Conservation (phyloP, 345 rosid species). For the Heritiera littoralis region DNA sequence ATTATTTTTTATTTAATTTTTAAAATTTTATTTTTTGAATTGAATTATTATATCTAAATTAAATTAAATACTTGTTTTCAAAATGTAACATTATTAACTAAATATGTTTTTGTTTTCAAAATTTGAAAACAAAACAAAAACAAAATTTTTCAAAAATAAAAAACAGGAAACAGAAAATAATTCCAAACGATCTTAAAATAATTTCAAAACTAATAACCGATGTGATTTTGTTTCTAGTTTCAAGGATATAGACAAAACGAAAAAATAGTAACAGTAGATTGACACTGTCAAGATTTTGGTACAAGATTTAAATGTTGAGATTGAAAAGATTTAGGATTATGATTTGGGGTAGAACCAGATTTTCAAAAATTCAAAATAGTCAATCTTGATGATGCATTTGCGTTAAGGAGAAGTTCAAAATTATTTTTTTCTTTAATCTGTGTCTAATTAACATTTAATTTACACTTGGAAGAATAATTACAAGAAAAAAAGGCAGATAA, state of each 20-base stretch:
- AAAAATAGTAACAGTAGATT: conserved; percentile 22
- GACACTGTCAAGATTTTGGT: background rate
- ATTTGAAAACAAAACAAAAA: too few relatives aligned
- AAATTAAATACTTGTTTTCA: too few relatives aligned
- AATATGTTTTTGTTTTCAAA: too few relatives aligned
- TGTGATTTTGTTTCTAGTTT: conserved; percentile 32
- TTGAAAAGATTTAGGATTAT: conserved; percentile 43
- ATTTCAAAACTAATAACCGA: background rate
- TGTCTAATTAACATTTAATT: background rate
- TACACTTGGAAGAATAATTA: background rate
- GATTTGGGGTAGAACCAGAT: conserved; percentile 33
- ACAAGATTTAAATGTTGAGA: conserved; percentile 30
- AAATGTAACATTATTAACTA: too few relatives aligned
- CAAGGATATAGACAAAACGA: conserved; percentile 8
- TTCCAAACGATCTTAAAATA: conserved; percentile 9
- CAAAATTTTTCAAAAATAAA: too few relatives aligned
- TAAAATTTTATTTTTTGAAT: too few relatives aligned
- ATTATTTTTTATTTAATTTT: too few relatives aligned
- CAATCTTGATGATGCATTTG: background rate
- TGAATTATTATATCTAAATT: too few relatives aligned
- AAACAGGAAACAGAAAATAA: too few relatives aligned
- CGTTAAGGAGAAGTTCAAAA: background rate
- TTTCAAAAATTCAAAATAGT: background rate
- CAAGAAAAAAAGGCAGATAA: background rate
- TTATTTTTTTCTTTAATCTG: background rate